phyloP scores from a whole-genome alignment of 148 eudicot genomes.

The Arbutus unedo region DNA sequence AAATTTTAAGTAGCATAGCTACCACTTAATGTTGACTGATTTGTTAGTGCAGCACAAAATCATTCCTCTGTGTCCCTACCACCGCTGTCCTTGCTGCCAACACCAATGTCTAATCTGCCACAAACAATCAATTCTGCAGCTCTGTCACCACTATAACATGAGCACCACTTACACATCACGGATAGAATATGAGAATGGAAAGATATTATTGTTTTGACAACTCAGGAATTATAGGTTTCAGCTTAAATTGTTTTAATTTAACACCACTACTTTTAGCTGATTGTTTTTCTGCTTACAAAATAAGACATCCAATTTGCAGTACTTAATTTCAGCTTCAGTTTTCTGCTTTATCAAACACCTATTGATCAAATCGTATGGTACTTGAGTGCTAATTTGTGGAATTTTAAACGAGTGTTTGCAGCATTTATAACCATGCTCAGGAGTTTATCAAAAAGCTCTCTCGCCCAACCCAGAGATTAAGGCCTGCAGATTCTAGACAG shows the following conservation, averaged over 20 bases:
- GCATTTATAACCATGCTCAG: slow-evolving; percentile 62
- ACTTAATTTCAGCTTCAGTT: neutral
- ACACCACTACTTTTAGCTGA: neutral
- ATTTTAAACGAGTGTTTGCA: slow-evolving; percentile 24
- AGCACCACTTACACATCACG: neutral
- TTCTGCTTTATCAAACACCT: neutral
- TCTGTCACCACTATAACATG: neutral
- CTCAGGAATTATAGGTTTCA: neutral
- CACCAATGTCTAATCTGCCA: neutral
- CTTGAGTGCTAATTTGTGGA: neutral
- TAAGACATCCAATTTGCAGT: neutral
- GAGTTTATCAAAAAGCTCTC: slow-evolving; percentile 41
- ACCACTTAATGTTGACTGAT: neutral
- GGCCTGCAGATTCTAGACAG: slow-evolving; percentile 28
- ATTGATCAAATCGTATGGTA: neutral
- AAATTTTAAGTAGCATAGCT: neutral
- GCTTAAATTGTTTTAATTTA: neutral
- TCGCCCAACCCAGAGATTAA: slow-evolving; percentile 32
- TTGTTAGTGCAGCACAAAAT: neutral
- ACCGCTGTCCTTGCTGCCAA: neutral
- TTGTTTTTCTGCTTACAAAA: neutral
- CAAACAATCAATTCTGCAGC: neutral
- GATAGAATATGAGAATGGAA: neutral
- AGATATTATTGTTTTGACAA: neutral
- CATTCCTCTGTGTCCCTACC: neutral